Percentiles rank a stretch among this genome's conserved stretches.
Conservation (phyloP, 2,329 filamentous ascomycete genomes). For the Stagonosporopsis tanaceti region DNA sequence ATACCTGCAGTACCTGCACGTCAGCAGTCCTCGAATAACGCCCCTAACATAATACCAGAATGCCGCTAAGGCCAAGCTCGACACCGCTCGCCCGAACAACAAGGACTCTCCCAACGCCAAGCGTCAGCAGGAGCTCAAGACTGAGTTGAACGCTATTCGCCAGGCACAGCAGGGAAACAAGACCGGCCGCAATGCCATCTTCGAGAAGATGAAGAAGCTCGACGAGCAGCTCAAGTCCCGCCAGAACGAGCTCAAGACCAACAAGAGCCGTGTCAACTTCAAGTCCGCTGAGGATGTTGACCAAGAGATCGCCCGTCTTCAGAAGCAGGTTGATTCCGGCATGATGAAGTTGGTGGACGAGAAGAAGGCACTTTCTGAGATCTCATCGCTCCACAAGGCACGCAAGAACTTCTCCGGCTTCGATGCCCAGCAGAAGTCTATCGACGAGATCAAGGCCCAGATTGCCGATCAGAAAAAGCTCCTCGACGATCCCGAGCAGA, state of each 20-base stretch:
- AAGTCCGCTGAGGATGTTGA: slow-evolving; percentile 91
- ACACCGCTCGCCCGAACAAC: slow-evolving; percentile 81
- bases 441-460: slow-evolving; percentile 85
- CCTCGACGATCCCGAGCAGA: slow-evolving; percentile 89
- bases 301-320: slow-evolving; percentile 78
- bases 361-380: slow-evolving; percentile 88
- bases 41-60: slow-evolving; percentile 64
- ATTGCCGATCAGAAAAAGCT: slow-evolving; percentile 88
- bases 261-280: slow-evolving; percentile 80
- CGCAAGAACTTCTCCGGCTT: slow-evolving; percentile 91
- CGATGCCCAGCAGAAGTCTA: slow-evolving; percentile 85
- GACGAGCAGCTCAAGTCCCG: slow-evolving; percentile 88
- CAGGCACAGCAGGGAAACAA: slow-evolving; percentile 89
- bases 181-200: slow-evolving; percentile 75
- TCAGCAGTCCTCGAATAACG: not conserved
- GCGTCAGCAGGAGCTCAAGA: slow-evolving; percentile 84
- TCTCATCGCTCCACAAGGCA: slow-evolving; percentile 83
- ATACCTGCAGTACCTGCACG: slow-evolving; percentile 22
- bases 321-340: slow-evolving; percentile 86
- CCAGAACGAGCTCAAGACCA: slow-evolving; percentile 85
- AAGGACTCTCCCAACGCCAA: slow-evolving; percentile 81
- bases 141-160: slow-evolving; percentile 83
- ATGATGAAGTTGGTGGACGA: slow-evolving; percentile 97
- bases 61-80: slow-evolving; percentile 86
- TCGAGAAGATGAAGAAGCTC: slow-evolving; percentile 91